Evolutionary conservation across 208 protist genomes (phyloP).

Genomic region (Kentomonas sorsogonicus): DNA sequence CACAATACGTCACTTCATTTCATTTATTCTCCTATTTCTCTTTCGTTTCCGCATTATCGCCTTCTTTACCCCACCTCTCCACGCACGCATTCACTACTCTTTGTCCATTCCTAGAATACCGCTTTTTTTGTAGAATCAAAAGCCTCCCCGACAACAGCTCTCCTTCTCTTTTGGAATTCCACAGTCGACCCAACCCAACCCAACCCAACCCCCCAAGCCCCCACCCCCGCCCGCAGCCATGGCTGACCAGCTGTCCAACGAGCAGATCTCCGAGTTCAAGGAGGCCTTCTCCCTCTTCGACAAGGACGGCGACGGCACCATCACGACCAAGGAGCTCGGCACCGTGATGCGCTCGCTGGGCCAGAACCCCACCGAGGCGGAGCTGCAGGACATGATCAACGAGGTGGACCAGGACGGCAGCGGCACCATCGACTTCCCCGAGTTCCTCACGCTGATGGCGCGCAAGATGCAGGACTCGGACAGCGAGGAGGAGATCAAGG

Average conservation of each 20-base stretch:
- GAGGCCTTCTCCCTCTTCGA: slow-evolving; percentile 99
- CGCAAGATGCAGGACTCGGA: slow-evolving; percentile 90
- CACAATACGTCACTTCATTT: too few relatives aligned
- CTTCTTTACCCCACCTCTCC: too few relatives aligned
- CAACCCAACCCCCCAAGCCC: too few relatives aligned
- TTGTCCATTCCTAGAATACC: too few relatives aligned
- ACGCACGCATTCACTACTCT: too few relatives aligned
- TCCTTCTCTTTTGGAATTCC: too few relatives aligned
- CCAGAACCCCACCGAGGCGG: slow-evolving; percentile 93
- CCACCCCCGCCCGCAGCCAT: too few relatives aligned
- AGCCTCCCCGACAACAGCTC: too few relatives aligned
- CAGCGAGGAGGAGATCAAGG: slow-evolving; percentile 93
- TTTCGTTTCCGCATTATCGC: too few relatives aligned
- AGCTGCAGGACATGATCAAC: slow-evolving; percentile 98
- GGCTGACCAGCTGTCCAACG: slow-evolving; percentile 93
- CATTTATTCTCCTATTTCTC: too few relatives aligned
- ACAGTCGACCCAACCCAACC: too few relatives aligned
- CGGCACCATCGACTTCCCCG: slow-evolving; percentile 96
- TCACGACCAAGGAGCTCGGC: slow-evolving; percentile 98
- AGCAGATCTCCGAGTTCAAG: slow-evolving; percentile 99
- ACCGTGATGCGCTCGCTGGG: slow-evolving; percentile 99
- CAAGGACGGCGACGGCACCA: slow-evolving; percentile 96
- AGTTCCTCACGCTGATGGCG: slow-evolving; percentile 86
- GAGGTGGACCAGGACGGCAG: slow-evolving; percentile 94
- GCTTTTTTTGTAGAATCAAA: too few relatives aligned